A percentile compares a stretch with the other conserved stretches of the same genome.
Conservation (phyloP, 2,329 filamentous ascomycete genomes). For the Aspergillus terreus region DNA sequence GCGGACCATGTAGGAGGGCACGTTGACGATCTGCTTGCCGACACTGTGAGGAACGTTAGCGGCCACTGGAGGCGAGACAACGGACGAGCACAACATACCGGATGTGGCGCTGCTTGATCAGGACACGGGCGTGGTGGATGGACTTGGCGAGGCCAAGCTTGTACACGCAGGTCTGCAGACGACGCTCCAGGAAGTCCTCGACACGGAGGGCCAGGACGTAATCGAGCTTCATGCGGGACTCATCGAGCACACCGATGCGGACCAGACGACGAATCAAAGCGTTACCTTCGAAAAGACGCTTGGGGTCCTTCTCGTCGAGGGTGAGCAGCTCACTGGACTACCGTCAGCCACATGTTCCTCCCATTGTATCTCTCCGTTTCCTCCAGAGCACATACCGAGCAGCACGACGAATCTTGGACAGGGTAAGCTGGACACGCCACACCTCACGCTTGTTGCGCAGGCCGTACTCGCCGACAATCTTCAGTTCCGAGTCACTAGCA, state of each 20-base stretch:
- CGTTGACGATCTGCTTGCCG: slow-evolving; percentile 99
- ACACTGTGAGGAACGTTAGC: slow-evolving; percentile 54
- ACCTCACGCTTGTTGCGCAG: slow-evolving; percentile 99
- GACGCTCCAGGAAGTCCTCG: slow-evolving; percentile 99
- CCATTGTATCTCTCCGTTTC: not conserved
- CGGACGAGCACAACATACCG: slow-evolving; percentile 47
- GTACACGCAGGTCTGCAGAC: slow-evolving; percentile 99
- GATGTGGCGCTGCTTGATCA: slow-evolving; percentile 99
- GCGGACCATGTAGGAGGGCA: slow-evolving; percentile 98
- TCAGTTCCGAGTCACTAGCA: slow-evolving; percentile 94
- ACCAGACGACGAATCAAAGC: slow-evolving; percentile 99
- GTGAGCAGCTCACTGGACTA: slow-evolving; percentile 88
- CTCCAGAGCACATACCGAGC: slow-evolving; percentile 68
- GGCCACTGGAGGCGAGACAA: not conserved
- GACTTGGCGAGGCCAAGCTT: slow-evolving; percentile 99
- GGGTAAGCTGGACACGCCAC: slow-evolving; percentile 98
- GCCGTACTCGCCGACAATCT: slow-evolving; percentile 99
- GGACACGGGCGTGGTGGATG: slow-evolving; percentile 99
- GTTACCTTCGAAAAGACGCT: slow-evolving; percentile 99
- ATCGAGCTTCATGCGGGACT: slow-evolving; percentile 99
- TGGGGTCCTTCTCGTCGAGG: slow-evolving; percentile 99
- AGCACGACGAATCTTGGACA: slow-evolving; percentile 99
- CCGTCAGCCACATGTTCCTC: slow-evolving; percentile 14
- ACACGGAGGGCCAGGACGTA: slow-evolving; percentile 99
- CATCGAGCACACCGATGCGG: slow-evolving; percentile 98